Evolutionary conservation across 2,329 filamentous ascomycete genomes (phyloP), one percentile per base, ranked within the genome.

Genomic region (Dactylellina parvicollis): DNA sequence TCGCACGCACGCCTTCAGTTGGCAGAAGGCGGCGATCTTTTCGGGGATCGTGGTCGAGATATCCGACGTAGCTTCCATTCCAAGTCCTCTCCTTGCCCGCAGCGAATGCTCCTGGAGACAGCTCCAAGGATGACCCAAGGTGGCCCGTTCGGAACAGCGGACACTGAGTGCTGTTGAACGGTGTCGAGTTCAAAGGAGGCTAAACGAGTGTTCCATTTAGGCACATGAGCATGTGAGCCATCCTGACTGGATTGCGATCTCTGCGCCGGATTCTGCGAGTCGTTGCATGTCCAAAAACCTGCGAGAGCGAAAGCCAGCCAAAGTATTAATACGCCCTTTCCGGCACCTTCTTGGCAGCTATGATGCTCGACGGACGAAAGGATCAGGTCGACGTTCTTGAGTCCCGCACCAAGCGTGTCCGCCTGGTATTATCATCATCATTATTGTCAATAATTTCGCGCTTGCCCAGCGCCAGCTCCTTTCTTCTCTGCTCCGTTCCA

Each of bases 11-110:
- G 62, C 61, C 60, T 69, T 69, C 61, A 24, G 28, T 44, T 54
- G 64, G 64, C 38, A 60, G 18, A 61, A 61, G 44, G 64, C 55
- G 64, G 28, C 22, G 46, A 60, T 69, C 64, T 60, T 60, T 32
- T 60, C 64, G 64, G 64, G 52, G 46, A 59, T 60, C 40, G 36
- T 20, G 26, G 36, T 54, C 10, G 20, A 52, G 46, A 61, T 57
- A 57, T 67, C 62, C 62, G 62, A 47, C 28, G 20, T 18, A 42
- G 18, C 12, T 18, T 22, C 10, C 32, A 18, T 47, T 28, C 40
- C 38, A 38, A 28, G 38, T 2, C 18, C 34, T 46, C 26, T n/a
- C n/a, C n/a, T n/a, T n/a, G n/a, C n/a, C 4, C 30, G 28, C 7
- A 20, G 28, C 7, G 12, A 34, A 12, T 34, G 30, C 30, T 34